Base-by-base conservation (phyloP, 2,329 filamentous ascomycete genomes). In the Ophiocordyceps camponoti-rufipedis region DNA sequence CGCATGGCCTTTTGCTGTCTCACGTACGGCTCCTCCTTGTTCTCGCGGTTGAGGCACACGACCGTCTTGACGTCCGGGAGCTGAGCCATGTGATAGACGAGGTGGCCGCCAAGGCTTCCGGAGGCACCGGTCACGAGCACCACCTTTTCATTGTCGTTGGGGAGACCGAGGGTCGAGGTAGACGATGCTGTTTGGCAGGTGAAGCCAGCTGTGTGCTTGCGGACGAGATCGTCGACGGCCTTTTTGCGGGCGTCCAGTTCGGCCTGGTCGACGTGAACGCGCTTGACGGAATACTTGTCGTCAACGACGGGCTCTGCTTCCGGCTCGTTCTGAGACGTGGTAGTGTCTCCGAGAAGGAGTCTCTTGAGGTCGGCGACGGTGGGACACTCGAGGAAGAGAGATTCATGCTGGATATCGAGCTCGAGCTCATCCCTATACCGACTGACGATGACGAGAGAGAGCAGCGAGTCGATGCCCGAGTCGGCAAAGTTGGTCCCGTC, bases 381-480 rank as follows among this genome's bases (percentile, higher is more conserved):
- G 1, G 69, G 60, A 49, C 71, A 61, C 46, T 76, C 71, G 29
- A 72, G 63, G 52, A 77, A 76, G 1, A 69, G 65, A 46, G 50
- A 52, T 9, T 71, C 64, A 4, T 68, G 68, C 49, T 67, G 60
- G 12, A 78, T 55, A 48, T 74, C 66, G n/a, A 77, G 56, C 31
- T 74, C 71, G 9, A 78, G 56, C 38, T 78, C 71, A 53, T 77
- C 73, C 18, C 71, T 69, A 43, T 78, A 65, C 42, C 70, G 66
- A 29, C 70, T 72, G 43, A 65, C 66, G 33, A 78, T 70, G 14
- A 71, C 73, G 44, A 79, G 58, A 4, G 71, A 66, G 69, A 78
- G 72, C 19, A 79, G 62, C 1, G 74, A 78, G 54, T 79, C 74
- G 18, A 76, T 69, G 32, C 74, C 74, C 8, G 76, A 61, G 52